Evolutionary conservation across 2,329 filamentous ascomycete species (phyloP), one percentile per base, ranked within the genome.

Genomic region (Hypoxylon sp.): DNA sequence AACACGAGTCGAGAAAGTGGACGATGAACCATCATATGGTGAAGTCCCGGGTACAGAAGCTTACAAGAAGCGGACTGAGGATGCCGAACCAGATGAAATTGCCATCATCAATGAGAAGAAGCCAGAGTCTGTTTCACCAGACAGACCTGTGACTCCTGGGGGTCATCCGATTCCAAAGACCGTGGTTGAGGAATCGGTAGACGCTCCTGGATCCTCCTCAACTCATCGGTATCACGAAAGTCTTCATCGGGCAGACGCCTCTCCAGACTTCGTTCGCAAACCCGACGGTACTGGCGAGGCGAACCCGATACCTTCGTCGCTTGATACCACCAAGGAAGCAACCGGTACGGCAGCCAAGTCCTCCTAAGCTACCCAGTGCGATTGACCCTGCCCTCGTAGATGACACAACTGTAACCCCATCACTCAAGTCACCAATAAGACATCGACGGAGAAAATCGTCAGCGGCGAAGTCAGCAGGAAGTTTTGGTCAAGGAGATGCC

Each of bases 1-100:
- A 68, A 88, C 86, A 23, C 80, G 86, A 59, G 83, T 89, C 34
- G 87, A 90, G 75, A 87, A 84, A 79, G 82, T 89, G 63, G 85
- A 87, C 74, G 82, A 87, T 71, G 82, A 86, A 75, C 83, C 85
- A 13, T 84, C 86, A 43, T 85, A 90, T 72, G 88, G 87, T 66
- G 87, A 90, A 77, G 85, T 90, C 43, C 88, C 87, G 1, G 87
- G 87, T 34, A 90, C 88, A 4, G 82, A 85, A 59, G 86, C 87
- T 11, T 87, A 89, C 73, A 76, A 83, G 38, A 81, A 84, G 78
- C 83, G 87, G 72, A 83, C 84, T 64, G 82, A 82, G 30, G 88
- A 90, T 76, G 88, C 87, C 13, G 80, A 82, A 51, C 87, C 88
- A 14, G 88, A 91, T 72, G 85, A 90, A 78, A 87, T 90, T 73